A percentile compares a stretch with the other conserved stretches of the same genome.
phyloP scores from a whole-genome alignment of 1,139 yeast genomes.

The Debaryomyces subglobosus region DNA sequence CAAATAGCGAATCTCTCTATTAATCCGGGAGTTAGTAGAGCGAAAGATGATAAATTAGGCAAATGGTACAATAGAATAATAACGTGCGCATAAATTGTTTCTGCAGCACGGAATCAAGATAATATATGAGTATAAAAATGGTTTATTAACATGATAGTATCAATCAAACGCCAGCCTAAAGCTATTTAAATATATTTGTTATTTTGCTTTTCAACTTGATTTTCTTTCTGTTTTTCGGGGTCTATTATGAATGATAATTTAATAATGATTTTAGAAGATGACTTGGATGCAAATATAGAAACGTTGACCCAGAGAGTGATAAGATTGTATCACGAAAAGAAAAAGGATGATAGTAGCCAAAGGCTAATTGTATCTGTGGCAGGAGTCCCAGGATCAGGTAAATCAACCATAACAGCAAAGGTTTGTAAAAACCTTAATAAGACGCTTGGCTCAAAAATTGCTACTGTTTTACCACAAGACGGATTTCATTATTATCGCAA shows the following conservation, averaged over 20 bases:
- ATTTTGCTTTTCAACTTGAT: background rate
- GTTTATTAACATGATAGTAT: background rate
- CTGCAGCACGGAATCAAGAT: background rate
- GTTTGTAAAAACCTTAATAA: conserved; percentile 10
- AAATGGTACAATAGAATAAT: background rate
- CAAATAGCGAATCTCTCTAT: background rate
- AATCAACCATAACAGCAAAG: conserved; percentile 18
- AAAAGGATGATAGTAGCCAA: background rate
- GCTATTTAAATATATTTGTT: background rate
- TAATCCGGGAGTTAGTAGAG: background rate
- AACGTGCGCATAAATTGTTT: background rate
- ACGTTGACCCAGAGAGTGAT: conserved; percentile 3
- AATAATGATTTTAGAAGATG: background rate
- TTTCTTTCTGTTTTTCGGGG: background rate
- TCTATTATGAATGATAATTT: background rate
- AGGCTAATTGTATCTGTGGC: conserved; percentile 20
- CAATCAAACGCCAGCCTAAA: background rate
- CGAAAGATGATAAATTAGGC: background rate
- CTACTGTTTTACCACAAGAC: conserved; percentile 14
- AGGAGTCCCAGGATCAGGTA: conserved; percentile 32
- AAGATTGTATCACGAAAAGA: background rate
- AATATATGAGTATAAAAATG: background rate
- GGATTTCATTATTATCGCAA: conserved; percentile 22
- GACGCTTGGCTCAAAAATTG: background rate
- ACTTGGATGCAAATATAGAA: conserved; percentile 1